phyloP scores from a whole-genome alignment of 768 basidiomycete genomes.

The Hygrophorus russula region DNA sequence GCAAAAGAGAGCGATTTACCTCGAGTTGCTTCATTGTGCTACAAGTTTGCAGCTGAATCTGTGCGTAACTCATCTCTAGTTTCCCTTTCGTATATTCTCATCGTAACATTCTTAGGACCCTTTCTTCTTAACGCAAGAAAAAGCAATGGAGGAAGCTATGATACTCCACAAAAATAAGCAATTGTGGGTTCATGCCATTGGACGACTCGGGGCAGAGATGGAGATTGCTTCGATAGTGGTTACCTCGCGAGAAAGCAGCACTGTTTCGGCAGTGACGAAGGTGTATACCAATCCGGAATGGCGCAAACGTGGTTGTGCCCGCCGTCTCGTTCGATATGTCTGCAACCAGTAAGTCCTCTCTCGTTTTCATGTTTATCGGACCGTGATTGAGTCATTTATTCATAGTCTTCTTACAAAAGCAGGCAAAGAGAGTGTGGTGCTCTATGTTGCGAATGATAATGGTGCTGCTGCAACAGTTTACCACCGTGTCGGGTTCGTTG shows the following conservation, averaged over 20 bases:
- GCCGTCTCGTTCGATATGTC: constrained; percentile 33
- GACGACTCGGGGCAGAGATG: constrained; percentile 6
- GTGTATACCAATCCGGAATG: constrained; percentile 34
- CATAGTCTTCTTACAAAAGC: constrained; percentile 25
- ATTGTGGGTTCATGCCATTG: constrained; percentile 33
- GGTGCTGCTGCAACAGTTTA: constrained; percentile 32
- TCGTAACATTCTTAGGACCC: constrained; percentile 15
- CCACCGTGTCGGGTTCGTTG: constrained; percentile 37
- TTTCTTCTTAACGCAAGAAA: constrained; percentile 23
- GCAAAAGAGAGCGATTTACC: constrained; percentile 7
- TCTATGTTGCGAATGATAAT: constrained; percentile 38
- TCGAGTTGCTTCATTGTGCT: constrained; percentile 26
- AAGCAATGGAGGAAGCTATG: constrained; percentile 29
- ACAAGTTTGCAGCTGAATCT: constrained; percentile 31
- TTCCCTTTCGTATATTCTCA: neutral
- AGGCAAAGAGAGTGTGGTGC: constrained; percentile 26
- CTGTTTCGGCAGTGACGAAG: constrained; percentile 40
- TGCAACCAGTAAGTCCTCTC: constrained; percentile 24
- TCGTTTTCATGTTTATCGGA: neutral
- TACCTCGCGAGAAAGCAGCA: constrained; percentile 30
- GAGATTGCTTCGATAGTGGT: constrained; percentile 40
- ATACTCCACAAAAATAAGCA: constrained; percentile 24
- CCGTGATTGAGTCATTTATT: neutral
- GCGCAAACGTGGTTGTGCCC: constrained; percentile 34
- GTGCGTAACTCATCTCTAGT: constrained; percentile 9